Conservation (phyloP, 2,329 filamentous ascomycete genomes). For the Diaporthe humulicola region DNA sequence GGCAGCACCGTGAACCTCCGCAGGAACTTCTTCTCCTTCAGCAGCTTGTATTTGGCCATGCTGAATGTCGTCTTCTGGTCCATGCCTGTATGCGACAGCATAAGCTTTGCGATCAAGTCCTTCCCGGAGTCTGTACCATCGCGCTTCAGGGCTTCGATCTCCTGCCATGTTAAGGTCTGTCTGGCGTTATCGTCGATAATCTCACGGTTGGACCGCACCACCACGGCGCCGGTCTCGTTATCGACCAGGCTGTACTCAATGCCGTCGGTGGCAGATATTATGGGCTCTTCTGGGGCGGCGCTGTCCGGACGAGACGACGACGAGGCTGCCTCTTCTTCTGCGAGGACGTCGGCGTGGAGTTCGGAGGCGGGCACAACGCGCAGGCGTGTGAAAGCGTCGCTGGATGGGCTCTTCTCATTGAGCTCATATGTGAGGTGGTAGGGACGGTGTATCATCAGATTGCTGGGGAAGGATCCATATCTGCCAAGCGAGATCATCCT, state of each 20-base stretch:
- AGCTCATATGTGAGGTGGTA: slow-evolving; percentile 94
- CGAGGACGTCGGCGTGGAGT: slow-evolving; percentile 84
- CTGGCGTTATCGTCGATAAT: slow-evolving; percentile 73
- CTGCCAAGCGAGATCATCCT: slow-evolving; percentile 92
- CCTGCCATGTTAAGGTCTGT: slow-evolving; percentile 83
- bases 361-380: slow-evolving; percentile 86
- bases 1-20: slow-evolving; percentile 88
- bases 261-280: slow-evolving; percentile 54
- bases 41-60: slow-evolving; percentile 93
- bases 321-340: slow-evolving; percentile 49
- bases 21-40: slow-evolving; percentile 95
- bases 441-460: slow-evolving; percentile 90
- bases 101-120: slow-evolving; percentile 92
- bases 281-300: slow-evolving; percentile 56
- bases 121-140: slow-evolving; percentile 84
- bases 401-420: slow-evolving; percentile 73
- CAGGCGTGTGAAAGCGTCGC: slow-evolving; percentile 75
- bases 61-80: slow-evolving; percentile 96
- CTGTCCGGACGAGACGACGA: slow-evolving; percentile 53
- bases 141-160: slow-evolving; percentile 80
- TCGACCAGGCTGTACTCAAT: slow-evolving; percentile 62
- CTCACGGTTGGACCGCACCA: slow-evolving; percentile 70
- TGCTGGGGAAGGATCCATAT: slow-evolving; percentile 91
- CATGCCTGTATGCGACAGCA: slow-evolving; percentile 88
- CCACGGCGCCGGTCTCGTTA: slow-evolving; percentile 60